Percentiles rank a stretch among this genome's conserved stretches.
Conservation (phyloP, 1,139 yeast genomes). For the Suhomyces chickasaworum region DNA sequence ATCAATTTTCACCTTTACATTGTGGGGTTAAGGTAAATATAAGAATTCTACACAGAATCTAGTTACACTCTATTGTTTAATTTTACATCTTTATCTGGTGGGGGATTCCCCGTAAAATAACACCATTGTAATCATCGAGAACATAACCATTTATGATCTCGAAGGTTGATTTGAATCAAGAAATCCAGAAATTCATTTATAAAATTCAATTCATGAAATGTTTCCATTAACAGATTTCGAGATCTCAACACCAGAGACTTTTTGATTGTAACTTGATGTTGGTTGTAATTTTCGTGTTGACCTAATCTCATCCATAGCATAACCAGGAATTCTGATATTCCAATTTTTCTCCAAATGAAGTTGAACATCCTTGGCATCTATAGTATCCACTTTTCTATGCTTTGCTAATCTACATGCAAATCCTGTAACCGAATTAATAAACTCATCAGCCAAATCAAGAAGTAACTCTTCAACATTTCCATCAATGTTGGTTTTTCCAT, state of each 20-base stretch:
- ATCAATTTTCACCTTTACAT: not conserved
- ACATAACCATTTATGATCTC: not conserved
- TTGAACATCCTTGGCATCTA: slow-evolving; percentile 89
- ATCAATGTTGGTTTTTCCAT: slow-evolving; percentile 86
- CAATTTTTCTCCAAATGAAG: slow-evolving; percentile 91
- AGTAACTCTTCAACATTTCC: slow-evolving; percentile 94
- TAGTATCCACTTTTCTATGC: slow-evolving; percentile 84
- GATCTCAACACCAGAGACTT: slow-evolving; percentile 24
- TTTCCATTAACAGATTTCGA: slow-evolving; percentile 24
- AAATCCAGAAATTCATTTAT: no score
- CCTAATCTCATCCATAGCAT: slow-evolving; percentile 85
- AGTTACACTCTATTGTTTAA: not conserved
- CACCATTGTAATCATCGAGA: not conserved
- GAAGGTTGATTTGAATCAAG: not conserved
- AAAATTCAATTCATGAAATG: slow-evolving; percentile 15
- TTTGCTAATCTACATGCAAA: slow-evolving; percentile 95
- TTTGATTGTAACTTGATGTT: slow-evolving; percentile 55
- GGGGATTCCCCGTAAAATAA: not conserved
- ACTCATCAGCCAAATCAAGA: slow-evolving; percentile 93
- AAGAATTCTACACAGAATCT: not conserved
- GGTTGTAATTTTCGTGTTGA: slow-evolving; percentile 83
- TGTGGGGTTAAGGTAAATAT: not conserved
- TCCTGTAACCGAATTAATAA: slow-evolving; percentile 83
- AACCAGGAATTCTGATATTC: slow-evolving; percentile 95
- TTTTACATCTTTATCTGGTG: not conserved